A percentile compares a stretch with the other conserved stretches of the same genome.
Evolutionary conservation across 352 stramenopile genomes (phyloP).

Genomic region (Phytophthora capsici): DNA sequence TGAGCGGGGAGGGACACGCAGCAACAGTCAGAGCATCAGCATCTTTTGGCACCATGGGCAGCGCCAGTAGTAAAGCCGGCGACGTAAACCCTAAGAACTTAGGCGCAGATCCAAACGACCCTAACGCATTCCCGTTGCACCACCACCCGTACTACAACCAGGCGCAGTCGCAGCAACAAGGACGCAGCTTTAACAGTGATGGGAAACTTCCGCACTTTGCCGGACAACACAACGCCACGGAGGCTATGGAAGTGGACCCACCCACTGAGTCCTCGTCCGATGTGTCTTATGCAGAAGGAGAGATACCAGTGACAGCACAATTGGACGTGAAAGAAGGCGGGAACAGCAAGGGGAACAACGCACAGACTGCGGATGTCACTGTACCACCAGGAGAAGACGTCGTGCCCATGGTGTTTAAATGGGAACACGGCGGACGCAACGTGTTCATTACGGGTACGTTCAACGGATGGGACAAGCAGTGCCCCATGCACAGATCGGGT

Average conservation of each 20-base stretch:
- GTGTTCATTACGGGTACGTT: conserved; percentile 99
- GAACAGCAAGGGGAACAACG: conserved; percentile 39
- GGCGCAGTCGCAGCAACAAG: conserved; percentile 22
- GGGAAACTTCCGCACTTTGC: conserved; percentile 25
- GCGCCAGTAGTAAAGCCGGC: conserved; percentile 84
- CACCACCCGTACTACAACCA: conserved; percentile 73
- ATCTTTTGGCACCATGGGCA: conserved; percentile 60
- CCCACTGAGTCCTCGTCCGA: conserved; percentile 42
- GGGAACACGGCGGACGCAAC: conserved; percentile 96
- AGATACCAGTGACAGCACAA: conserved; percentile 14
- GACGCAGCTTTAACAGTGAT: conserved; percentile 12
- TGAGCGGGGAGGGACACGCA: conserved; percentile 15
- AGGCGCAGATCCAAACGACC: conserved; percentile 58
- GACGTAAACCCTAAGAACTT: conserved; percentile 83
- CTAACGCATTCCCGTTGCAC: conserved; percentile 64
- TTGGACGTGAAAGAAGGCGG: conserved; percentile 37
- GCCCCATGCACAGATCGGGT: conserved; percentile 98
- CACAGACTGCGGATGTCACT: conserved; percentile 16
- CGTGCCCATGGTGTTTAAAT: conserved; percentile 97
- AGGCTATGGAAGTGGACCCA: conserved; percentile 78
- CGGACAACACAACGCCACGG: conserved; percentile 30
- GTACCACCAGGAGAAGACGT: conserved; percentile 36
- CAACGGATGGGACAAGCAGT: conserved; percentile 99
- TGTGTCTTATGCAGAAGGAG: conserved; percentile 44
- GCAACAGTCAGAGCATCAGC: neutral